phyloP scores from a whole-genome alignment of 2,329 filamentous ascomycete species.

The Camillea tinctor region DNA sequence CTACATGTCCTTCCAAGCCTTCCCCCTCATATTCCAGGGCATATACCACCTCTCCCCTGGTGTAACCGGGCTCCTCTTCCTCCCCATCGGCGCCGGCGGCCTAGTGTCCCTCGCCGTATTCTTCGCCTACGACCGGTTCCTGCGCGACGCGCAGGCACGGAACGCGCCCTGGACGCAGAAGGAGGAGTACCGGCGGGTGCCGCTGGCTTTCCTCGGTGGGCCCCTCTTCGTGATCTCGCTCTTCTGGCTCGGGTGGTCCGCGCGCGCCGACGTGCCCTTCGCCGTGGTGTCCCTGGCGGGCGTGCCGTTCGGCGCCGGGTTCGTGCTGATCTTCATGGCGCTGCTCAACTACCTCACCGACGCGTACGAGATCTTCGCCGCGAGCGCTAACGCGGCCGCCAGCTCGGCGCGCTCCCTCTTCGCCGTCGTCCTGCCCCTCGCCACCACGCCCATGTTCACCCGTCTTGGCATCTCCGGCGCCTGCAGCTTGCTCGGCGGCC shows the following conservation, averaged over 20 bases:
- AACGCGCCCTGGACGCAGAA: constrained; percentile 56
- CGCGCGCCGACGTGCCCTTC: constrained; percentile 47
- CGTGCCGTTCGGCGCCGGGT: constrained; percentile 60
- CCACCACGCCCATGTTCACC: constrained; percentile 49
- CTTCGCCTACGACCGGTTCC: constrained; percentile 61
- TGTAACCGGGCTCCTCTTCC: constrained; percentile 64
- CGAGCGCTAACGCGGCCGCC: constrained; percentile 53
- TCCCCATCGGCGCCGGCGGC: constrained; percentile 66
- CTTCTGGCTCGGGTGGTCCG: constrained; percentile 63
- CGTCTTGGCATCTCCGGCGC: constrained; percentile 47
- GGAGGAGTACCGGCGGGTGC: constrained; percentile 68
- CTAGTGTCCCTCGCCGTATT: constrained; percentile 59
- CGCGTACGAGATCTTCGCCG: constrained; percentile 65
- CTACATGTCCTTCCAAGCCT: constrained; percentile 76
- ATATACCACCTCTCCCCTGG: constrained; percentile 64
- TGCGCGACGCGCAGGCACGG: constrained; percentile 49
- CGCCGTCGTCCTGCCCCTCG: constrained; percentile 57
- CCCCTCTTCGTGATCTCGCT: constrained; percentile 58
- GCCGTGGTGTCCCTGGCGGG: constrained; percentile 59
- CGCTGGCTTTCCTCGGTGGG: constrained; percentile 68
- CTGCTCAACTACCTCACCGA: constrained; percentile 63
- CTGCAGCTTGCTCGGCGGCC: constrained; percentile 51
- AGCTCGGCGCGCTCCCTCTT: constrained; percentile 49
- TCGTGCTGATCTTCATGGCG: constrained; percentile 62
- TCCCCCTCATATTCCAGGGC: constrained; percentile 65